Base-by-base conservation (phyloP, 2,329 filamentous ascomycete species). In the Microcyclospora pomicola region DNA sequence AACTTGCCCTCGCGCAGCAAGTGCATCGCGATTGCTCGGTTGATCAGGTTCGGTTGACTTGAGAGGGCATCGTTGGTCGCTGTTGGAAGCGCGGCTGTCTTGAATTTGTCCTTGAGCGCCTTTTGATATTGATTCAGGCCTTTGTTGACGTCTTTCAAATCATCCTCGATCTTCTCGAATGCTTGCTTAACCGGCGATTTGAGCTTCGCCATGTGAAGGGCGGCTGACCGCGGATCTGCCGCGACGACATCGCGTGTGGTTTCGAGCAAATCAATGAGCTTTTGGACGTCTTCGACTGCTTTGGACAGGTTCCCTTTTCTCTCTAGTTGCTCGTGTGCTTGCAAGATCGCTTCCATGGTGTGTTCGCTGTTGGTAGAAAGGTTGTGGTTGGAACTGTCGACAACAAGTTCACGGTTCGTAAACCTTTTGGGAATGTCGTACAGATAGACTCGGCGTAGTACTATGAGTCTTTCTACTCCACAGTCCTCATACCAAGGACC, bases 11-110 rank as follows among this genome's bases (percentile, higher is more conserved):
- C 88, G 31, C 91, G 82, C 30, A 98, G 72, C 15, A 98, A 72
- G 56, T 98, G 91, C 86, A 96, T 95, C 9, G 83, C 83, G 50
- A 98, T 92, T 6, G 91, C 88, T 40, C 87, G 77, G 62, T 95
- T 92, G 55, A 96, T 84, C 10, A 95, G 69, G 12, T 72, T 68
- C 3, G 81, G 72, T 47, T 92, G 77, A 14, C 78, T 73, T 1
- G 75, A 77, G 59, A 95, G 76, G 10, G 30, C 30, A 9, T 31
- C 30, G 51, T 85, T 78, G 41, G 87, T 82, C 52, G 77, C 81
- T 11, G 79, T 82, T 0, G 88, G 75, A 11, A 82, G 67, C 11
- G 77, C 75, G 43, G 73, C 73, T 43, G 75, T 72, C 62, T 79
- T 79, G 55, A 77, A 80, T 52, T 80, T 73, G 70, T 77, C 84